phyloP scores from a whole-genome alignment of 345 rosid genomes.

The Eucalyptus microcorys region DNA sequence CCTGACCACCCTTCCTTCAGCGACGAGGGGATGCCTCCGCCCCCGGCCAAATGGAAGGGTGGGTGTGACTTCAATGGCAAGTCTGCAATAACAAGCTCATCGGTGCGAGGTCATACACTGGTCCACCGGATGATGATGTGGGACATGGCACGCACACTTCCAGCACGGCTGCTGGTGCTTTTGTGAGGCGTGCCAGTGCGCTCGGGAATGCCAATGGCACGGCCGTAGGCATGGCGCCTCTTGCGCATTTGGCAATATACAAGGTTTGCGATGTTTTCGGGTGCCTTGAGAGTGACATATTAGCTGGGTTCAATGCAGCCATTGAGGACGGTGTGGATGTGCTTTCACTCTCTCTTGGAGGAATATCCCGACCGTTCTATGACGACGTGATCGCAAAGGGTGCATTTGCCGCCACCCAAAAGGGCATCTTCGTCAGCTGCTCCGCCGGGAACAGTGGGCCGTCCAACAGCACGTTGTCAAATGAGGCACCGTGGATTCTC shows the following conservation, averaged over 20 bases:
- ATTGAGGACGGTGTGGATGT: slow-evolving; percentile 43
- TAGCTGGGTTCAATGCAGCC: slow-evolving; percentile 46
- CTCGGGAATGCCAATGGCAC: slow-evolving; percentile 34
- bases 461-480: slow-evolving; percentile 6
- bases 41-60: slow-evolving; percentile 46
- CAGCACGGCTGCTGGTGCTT: slow-evolving; percentile 40
- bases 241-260: slow-evolving; percentile 39
- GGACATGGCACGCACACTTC: slow-evolving; percentile 55
- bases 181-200: slow-evolving; percentile 15
- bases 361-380: slow-evolving; percentile 23
- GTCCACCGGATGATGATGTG: slow-evolving; percentile 20
- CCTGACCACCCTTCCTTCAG: slow-evolving; percentile 33
- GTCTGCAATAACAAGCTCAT: slow-evolving; percentile 49
- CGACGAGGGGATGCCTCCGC: slow-evolving; percentile 20
- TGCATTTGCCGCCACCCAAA: slow-evolving; percentile 29
- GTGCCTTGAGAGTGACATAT: slow-evolving; percentile 22
- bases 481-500: slow-evolving; percentile 51
- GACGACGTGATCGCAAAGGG: slow-evolving; percentile 22
- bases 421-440: slow-evolving; percentile 44
- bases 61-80: slow-evolving; percentile 19
- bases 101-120: slow-evolving; percentile 29
- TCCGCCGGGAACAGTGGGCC: slow-evolving; percentile 52
- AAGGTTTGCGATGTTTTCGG: slow-evolving; percentile 18
- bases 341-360: slow-evolving; percentile 40
- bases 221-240: slow-evolving; percentile 43